Base-by-base conservation (phyloP, 495 filamentous ascomycete genomes). In the Astrocystis sublimbata region DNA sequence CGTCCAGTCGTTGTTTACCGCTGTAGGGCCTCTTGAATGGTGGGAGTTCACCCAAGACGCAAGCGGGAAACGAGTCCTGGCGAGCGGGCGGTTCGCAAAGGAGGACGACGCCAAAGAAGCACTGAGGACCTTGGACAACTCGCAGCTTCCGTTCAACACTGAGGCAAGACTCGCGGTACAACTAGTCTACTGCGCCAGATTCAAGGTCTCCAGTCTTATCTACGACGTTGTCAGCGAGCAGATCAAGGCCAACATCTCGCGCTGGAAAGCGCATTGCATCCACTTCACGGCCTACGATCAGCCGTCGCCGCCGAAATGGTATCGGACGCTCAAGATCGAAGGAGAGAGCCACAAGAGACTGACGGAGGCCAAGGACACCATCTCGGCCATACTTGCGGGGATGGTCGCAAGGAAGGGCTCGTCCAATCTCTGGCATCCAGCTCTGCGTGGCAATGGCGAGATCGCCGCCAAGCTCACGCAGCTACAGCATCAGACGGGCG, bases 211-310 rank as follows among this genome's bases (percentile, higher is more conserved):
- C 3, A 58, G 38, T 2, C 55, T 38, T 7, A 68, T 83, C 24
- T 80, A 75, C 58, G 65, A 75, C 40, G 75, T 70, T 12, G 54
- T 83, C 56, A 70, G 75, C 52, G 54, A 65, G 10, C 71, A 75
- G 15, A 60, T 50, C 24, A 55, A 54, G 7, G 62, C 45, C 12
- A 62, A 53, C 24, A 58, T 63, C 19, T 49, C 23, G 13, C 17
- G 1, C 12, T 73, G 69, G 75, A 60, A 68, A 17, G 36, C 45
- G 35, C 52, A 71, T 4, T 59, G 73, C 38, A 35, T 79, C 21
- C 45, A 58, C 8, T 65, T 76, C 40, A 70, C 67, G 13, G 58
- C 61, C 0, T 78, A 76, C 26, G 58, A 58, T 6, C 60, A 65
- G 23, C 42, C 65, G 1, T 12, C 26, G 13, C 65, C 68, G 1